phyloP scores from a whole-genome alignment of 306 rosid species.

The Benincasa hispida region DNA sequence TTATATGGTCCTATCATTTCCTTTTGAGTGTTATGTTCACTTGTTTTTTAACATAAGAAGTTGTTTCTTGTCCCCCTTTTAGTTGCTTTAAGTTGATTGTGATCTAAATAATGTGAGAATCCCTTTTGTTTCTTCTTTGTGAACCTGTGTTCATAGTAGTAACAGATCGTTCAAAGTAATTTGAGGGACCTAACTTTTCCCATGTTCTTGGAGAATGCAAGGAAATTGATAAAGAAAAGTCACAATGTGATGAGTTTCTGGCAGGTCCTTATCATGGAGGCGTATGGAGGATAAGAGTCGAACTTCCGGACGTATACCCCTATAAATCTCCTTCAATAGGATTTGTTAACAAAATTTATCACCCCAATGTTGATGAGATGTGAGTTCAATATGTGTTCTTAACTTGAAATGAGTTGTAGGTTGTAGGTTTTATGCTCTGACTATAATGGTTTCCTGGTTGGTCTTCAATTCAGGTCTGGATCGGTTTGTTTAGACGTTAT shows the following conservation, averaged over 20 bases:
- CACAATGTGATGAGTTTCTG: constrained; percentile 17
- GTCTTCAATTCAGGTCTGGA: constrained; percentile 57
- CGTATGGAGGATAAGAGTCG: constrained; percentile 82
- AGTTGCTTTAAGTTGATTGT: background rate
- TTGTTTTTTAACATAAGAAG: background rate
- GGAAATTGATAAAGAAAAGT: constrained; percentile 3
- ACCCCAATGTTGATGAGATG: constrained; percentile 94
- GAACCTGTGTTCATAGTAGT: background rate
- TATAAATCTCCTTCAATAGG: constrained; percentile 83
- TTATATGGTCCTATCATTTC: background rate
- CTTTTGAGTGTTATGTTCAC: background rate
- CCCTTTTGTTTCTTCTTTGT: background rate
- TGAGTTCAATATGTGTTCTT: constrained; percentile 19
- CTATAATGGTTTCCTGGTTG: background rate
- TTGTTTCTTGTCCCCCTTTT: background rate
- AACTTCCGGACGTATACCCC: constrained; percentile 84
- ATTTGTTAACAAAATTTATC: constrained; percentile 74
- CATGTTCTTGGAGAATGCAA: background rate
- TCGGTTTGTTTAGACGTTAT: constrained; percentile 91
- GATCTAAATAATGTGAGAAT: background rate
- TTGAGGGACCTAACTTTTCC: background rate
- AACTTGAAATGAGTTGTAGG: background rate
- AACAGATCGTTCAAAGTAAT: background rate
- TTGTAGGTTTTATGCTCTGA: background rate
- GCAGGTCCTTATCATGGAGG: constrained; percentile 78